Conservation (phyloP, 768 basidiomycete genomes). For the Podaxis sp. region DNA sequence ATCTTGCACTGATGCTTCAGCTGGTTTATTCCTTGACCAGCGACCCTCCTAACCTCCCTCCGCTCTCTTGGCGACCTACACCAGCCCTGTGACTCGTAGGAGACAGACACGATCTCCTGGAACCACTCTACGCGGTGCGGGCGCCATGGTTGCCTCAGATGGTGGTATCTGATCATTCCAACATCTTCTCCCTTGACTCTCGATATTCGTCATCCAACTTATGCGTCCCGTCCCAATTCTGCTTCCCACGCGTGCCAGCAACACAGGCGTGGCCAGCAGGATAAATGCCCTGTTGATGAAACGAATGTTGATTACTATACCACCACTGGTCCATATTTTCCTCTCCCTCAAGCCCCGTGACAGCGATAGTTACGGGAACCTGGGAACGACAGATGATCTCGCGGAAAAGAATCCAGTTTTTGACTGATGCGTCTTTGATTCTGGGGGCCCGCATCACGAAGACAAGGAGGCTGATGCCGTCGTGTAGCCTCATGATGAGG, state of each 20-base stretch:
- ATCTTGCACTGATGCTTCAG: background rate
- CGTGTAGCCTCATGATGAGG: conserved; percentile 33
- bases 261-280: conserved; percentile 35
- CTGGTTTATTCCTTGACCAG: background rate
- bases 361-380: conserved; percentile 37
- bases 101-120: background rate
- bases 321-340: conserved; percentile 30
- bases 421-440: conserved; percentile 30
- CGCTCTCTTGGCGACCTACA: conserved; percentile 4
- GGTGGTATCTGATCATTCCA: background rate
- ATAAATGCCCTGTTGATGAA: conserved; percentile 29
- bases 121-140: conserved; percentile 6
- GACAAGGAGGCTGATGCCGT: conserved; percentile 39
- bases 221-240: conserved; percentile 4
- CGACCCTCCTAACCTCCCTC: background rate
- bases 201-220: conserved; percentile 13
- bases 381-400: conserved; percentile 36
- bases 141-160: background rate
- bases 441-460: conserved; percentile 40
- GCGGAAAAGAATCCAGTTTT: conserved; percentile 39
- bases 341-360: conserved; percentile 39
- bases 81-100: background rate
- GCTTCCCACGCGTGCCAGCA: conserved; percentile 34
- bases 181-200: conserved; percentile 8
- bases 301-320: conserved; percentile 27